Evolutionary conservation across 2,329 filamentous ascomycete species (phyloP).

Genomic region (Berkeleyomyces rouxiae): DNA sequence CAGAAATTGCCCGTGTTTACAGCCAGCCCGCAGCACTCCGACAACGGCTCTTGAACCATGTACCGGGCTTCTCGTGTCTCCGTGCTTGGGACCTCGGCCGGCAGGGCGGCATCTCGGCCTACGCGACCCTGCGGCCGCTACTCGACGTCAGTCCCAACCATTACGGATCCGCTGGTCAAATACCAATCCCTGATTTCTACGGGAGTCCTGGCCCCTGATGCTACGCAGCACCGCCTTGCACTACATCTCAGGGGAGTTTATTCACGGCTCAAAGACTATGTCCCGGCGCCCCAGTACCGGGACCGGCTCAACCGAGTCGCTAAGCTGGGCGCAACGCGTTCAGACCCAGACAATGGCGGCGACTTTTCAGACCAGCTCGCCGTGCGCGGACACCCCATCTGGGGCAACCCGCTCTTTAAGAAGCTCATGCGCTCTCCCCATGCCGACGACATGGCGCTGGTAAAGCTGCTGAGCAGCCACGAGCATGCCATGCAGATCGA

Average conservation of each 20-base stretch:
- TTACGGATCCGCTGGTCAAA: conserved; percentile 59
- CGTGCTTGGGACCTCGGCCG: background rate
- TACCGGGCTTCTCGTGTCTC: background rate
- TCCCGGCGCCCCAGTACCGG: conserved; percentile 53
- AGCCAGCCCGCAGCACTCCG: no score
- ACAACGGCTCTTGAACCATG: background rate
- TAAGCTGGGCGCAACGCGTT: conserved; percentile 24
- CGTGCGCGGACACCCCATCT: conserved; percentile 36
- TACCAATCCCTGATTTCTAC: conserved; percentile 56
- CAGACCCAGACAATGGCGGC: conserved; percentile 17
- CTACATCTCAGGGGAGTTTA: conserved; percentile 66
- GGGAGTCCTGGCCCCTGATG: conserved; percentile 50
- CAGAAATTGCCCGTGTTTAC: no score
- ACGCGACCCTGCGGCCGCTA: conserved; percentile 16
- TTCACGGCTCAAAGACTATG: conserved; percentile 58
- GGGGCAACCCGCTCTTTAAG: conserved; percentile 40
- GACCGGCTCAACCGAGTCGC: conserved; percentile 46
- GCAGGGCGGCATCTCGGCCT: background rate
- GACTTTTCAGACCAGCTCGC: conserved; percentile 24
- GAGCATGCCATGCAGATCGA: conserved; percentile 55
- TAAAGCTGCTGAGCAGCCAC: conserved; percentile 50
- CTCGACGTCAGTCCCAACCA: conserved; percentile 34
- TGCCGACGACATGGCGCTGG: conserved; percentile 32
- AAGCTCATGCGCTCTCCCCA: conserved; percentile 34
- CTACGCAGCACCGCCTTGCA: conserved; percentile 54